Evolutionary conservation across 345 rosid species (phyloP).

Genomic region (Salix udensis): DNA sequence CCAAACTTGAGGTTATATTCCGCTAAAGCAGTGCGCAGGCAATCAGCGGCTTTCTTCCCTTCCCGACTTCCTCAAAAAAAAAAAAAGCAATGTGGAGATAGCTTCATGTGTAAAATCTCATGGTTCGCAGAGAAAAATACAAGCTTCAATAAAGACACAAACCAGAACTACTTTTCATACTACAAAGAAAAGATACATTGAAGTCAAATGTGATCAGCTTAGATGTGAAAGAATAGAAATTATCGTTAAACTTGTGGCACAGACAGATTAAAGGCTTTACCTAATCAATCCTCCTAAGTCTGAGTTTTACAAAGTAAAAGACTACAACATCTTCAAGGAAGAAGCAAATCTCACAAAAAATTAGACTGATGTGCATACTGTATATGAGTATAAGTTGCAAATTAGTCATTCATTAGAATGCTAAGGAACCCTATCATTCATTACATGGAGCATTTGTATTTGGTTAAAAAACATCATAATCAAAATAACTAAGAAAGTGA

Average conservation of each 20-base stretch:
- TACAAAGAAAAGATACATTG: neutral
- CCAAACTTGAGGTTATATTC: constrained; percentile 88
- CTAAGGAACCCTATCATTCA: neutral
- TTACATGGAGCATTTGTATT: neutral
- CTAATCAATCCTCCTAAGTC: neutral
- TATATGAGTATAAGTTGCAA: neutral
- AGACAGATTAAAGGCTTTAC: neutral
- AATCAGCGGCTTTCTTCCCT: constrained; percentile 78
- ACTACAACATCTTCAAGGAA: neutral
- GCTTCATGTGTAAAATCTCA: neutral
- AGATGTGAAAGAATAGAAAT: neutral
- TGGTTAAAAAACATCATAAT: neutral
- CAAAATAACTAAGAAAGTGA: neutral
- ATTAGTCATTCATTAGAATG: neutral
- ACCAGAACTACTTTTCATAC: neutral
- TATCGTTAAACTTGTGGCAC: neutral
- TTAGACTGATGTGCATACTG: neutral
- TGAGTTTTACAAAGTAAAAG: neutral
- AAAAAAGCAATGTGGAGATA: constrained; percentile 3
- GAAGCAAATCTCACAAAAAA: neutral
- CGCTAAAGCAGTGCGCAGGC: constrained; percentile 74
- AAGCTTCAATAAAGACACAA: neutral
- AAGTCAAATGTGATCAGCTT: neutral
- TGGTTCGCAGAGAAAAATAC: neutral
- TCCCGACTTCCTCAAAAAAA: constrained; percentile 57